Evolutionary conservation across 2,329 filamentous ascomycete species (phyloP), one percentile per base, ranked within the genome.

Genomic region (Exophiala calicioides): DNA sequence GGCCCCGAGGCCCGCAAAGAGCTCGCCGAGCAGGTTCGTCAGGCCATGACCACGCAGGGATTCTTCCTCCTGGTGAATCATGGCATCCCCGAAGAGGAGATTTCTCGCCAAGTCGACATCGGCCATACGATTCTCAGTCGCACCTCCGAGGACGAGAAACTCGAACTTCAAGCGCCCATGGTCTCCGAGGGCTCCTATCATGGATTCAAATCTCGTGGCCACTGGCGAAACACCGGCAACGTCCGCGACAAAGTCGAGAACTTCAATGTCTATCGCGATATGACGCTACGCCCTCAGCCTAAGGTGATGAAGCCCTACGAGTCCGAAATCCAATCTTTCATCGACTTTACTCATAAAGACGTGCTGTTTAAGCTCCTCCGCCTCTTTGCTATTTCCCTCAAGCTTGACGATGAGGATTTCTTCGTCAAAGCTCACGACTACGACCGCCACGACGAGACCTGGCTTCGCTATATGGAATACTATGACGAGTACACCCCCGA

Each of bases 11-110:
- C 47, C n/a, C 20, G 24, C 6, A 16, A 16, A 6, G 41, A 19
- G 9, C 37, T 50, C 5, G 41, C 47, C 2, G 42, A 50, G 23
- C 8, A 50, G 27, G 31, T 50, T 9, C 30, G 23, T 10, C 19
- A 18, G 3, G 47, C 47, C 4, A 50, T 50, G 47, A 41, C 35
- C 13, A 42, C 47, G 1, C 47, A 50, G 12, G 47, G 80, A 0
- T 80, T 84, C 66, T 84, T 84, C 65, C 82, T 83, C 51, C 75
- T 84, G 15, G 77, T 75, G 48, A 81, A 83, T 63, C 83, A 79
- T 51, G 80, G 79, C 23, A 69, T 84, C n/a, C 67, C 65, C 1
- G 78, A 83, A 60, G 78, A 81, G 35, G 69, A 81, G 59, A 72
- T 84, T 1, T 75, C 84, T 53, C 68, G 70, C 4, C 80, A 84